These are phyloP conservation scores for Aphanocladium album DNA, from an alignment of 2,329 filamentous ascomycete species.

Conservation along the genomic window DNA sequence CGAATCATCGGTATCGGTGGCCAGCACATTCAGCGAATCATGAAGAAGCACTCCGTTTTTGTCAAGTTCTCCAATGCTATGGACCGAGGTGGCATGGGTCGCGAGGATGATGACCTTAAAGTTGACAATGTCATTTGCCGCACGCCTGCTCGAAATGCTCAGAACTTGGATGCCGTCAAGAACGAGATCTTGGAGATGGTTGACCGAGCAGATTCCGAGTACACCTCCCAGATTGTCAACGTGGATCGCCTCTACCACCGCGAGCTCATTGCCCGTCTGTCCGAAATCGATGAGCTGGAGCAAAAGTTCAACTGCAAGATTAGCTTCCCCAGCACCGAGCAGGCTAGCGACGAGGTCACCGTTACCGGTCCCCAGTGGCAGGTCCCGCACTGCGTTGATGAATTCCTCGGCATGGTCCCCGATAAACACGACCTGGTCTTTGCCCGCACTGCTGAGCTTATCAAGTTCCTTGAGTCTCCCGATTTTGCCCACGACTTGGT, in stretches of 20 bases:
- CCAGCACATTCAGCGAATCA: constrained; percentile 97
- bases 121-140: constrained; percentile 99
- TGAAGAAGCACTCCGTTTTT: constrained; percentile 99
- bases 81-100: constrained; percentile 88
- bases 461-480: constrained; percentile 74
- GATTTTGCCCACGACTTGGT: constrained; percentile 78
- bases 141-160: constrained; percentile 92
- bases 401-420: constrained; percentile 95
- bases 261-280: constrained; percentile 81
- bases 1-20: constrained; percentile 98
- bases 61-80: constrained; percentile 99
- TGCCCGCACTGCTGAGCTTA: constrained; percentile 67
- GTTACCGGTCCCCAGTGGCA: constrained; percentile 97
- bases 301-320: constrained; percentile 99
- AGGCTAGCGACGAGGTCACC: constrained; percentile 92
- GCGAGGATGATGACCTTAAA: constrained; percentile 96
- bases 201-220: constrained; percentile 95
- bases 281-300: constrained; percentile 89
- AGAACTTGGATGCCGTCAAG: constrained; percentile 95
- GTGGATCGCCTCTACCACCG: constrained; percentile 95
- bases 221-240: constrained; percentile 87
- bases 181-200: constrained; percentile 99
- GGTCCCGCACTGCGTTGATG: constrained; percentile 93
- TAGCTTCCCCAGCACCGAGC: constrained; percentile 93
- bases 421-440: constrained; percentile 91